phyloP scores from a whole-genome alignment of 306 rosid species.

The Prunus armeniaca region DNA sequence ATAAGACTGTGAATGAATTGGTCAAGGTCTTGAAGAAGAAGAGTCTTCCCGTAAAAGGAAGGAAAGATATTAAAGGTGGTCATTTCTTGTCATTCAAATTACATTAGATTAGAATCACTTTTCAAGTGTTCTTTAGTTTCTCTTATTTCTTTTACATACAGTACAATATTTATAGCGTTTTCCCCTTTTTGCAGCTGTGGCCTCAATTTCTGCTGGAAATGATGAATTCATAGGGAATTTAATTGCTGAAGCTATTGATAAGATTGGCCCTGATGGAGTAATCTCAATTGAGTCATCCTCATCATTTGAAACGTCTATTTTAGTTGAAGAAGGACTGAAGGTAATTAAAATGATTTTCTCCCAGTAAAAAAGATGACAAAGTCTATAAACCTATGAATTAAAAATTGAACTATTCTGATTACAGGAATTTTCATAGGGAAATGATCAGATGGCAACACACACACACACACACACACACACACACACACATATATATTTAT shows the following conservation, averaged over 20 bases:
- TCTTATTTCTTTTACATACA: neutral
- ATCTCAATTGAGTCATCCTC: slow-evolving; percentile 80
- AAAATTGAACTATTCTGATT: neutral
- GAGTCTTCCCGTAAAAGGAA: slow-evolving; percentile 81
- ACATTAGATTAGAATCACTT: slow-evolving; percentile 2
- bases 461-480: too few relatives aligned
- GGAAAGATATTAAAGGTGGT: slow-evolving; percentile 79
- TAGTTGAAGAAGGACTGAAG: slow-evolving; percentile 96
- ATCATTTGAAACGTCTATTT: slow-evolving; percentile 72
- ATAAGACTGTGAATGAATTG: slow-evolving; percentile 69
- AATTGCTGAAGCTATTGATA: slow-evolving; percentile 82
- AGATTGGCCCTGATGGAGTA: slow-evolving; percentile 91
- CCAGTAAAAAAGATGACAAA: neutral
- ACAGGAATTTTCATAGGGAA: neutral
- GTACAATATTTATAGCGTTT: slow-evolving; percentile 3
- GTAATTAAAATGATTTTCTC: slow-evolving; percentile 31
- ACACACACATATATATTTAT: neutral
- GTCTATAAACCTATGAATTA: neutral
- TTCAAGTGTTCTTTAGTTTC: neutral
- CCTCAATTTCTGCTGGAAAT: slow-evolving; percentile 90
- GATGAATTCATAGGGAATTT: slow-evolving; percentile 77
- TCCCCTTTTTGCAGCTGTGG: slow-evolving; percentile 64
- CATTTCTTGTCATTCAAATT: slow-evolving; percentile 26
- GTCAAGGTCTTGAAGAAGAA: slow-evolving; percentile 67
- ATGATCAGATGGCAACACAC: neutral